Evolutionary conservation across 345 rosid genomes (phyloP).

Genomic region (Cochlearia excelsa): DNA sequence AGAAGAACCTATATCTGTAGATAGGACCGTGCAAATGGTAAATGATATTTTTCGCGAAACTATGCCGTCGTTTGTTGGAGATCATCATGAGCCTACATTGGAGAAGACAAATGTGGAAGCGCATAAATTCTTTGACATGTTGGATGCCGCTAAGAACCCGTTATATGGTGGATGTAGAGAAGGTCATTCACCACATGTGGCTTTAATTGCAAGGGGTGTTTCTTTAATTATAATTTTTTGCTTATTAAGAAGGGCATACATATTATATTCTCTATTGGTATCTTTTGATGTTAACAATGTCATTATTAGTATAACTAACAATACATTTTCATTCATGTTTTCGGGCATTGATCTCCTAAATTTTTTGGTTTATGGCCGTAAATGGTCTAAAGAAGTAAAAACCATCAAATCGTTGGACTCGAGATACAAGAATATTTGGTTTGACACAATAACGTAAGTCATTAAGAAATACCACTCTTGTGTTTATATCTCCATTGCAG

Average conservation of each 20-base stretch:
- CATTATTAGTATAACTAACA: slow-evolving; percentile 18
- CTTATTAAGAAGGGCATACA: slow-evolving; percentile 10
- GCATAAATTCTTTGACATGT: too few species aligned
- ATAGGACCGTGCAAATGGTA: too few species aligned
- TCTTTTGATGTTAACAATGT: slow-evolving; percentile 6
- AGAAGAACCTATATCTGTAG: too few species aligned
- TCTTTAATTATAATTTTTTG: background rate
- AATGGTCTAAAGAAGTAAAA: slow-evolving; percentile 49
- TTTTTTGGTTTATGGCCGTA: slow-evolving; percentile 49
- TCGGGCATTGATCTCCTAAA: slow-evolving; percentile 51
- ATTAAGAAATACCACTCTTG: background rate
- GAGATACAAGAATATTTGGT: slow-evolving; percentile 58
- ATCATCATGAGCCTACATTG: too few species aligned
- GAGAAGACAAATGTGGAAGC: too few species aligned
- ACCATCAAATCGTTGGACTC: slow-evolving; percentile 51
- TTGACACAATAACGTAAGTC: slow-evolving; percentile 47
- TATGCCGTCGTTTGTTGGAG: too few species aligned
- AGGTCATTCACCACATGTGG: too few species aligned
- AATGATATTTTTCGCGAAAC: too few species aligned
- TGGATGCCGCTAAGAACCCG: too few species aligned
- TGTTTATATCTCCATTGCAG: slow-evolving; percentile 2
- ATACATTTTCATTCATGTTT: slow-evolving; percentile 18
- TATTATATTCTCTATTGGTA: slow-evolving; percentile 18
- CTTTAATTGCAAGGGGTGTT: background rate
- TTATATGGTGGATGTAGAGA: too few species aligned